Evolutionary conservation across 176 grass and related monocot genomes (phyloP).

Genomic region (Bothriochloa decipiens): DNA sequence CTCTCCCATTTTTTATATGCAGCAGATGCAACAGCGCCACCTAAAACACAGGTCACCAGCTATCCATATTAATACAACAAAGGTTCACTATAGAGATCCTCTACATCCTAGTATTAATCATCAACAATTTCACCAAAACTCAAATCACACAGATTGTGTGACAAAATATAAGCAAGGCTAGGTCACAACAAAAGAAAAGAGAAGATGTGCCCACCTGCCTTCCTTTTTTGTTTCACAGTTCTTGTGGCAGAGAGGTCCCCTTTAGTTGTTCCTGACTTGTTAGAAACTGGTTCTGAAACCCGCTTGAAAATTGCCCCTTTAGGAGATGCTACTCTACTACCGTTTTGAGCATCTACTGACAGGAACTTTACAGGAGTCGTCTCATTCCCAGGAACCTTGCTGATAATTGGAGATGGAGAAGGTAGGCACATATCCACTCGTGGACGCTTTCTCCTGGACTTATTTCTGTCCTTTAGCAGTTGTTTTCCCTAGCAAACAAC

Average conservation of each 20-base stretch:
- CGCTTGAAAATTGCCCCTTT: conserved; percentile 69
- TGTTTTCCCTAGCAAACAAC: conserved; percentile 74
- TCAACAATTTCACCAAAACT: conserved; percentile 3
- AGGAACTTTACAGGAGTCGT: conserved; percentile 63
- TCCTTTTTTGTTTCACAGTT: conserved; percentile 89
- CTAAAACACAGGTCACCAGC: conserved; percentile 39
- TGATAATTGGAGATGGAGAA: conserved; percentile 54
- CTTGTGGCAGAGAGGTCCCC: conserved; percentile 72
- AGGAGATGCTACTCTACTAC: conserved; percentile 61
- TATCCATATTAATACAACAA: conserved; percentile 44
- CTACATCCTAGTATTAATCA: conserved; percentile 25
- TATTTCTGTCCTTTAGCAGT: conserved; percentile 93
- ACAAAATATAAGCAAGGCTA: conserved; percentile 32
- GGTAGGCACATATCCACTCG: conserved; percentile 62
- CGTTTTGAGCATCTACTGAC: conserved; percentile 54
- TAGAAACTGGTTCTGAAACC: conserved; percentile 58
- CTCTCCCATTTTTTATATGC: conserved; percentile 97
- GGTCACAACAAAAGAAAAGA: conserved; percentile 37
- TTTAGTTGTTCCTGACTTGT: conserved; percentile 54
- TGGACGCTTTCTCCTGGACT: conserved; percentile 79
- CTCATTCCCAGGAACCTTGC: conserved; percentile 58
- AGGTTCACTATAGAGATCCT: conserved; percentile 15
- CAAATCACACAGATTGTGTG: conserved; percentile 24
- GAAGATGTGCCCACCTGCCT: conserved; percentile 58
- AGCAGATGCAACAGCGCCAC: conserved; percentile 65